phyloP scores from a whole-genome alignment of 2,329 filamentous ascomycete species.

The Fusarium torreyae region DNA sequence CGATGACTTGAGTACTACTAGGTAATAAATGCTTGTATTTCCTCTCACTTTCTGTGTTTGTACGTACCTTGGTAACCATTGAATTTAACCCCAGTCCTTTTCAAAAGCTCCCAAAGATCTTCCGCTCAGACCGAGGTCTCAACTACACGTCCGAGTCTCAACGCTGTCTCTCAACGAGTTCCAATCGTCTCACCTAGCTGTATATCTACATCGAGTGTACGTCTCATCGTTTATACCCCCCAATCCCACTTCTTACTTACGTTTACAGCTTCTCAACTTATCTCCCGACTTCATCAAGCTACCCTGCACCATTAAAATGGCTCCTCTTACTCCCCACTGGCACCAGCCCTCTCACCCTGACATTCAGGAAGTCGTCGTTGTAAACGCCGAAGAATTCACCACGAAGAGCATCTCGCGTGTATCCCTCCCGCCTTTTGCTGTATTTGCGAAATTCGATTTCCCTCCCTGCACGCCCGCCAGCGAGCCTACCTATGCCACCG shows the following conservation, averaged over 20 bases:
- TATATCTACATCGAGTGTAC: constrained; percentile 1
- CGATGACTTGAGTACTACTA: constrained; percentile 30
- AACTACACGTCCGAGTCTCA: constrained; percentile 4
- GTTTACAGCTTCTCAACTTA: not conserved
- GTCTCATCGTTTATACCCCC: not conserved
- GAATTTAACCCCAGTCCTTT: constrained; percentile 2
- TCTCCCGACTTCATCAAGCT: constrained; percentile 16
- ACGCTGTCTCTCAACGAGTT: constrained; percentile 1
- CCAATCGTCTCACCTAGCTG: not conserved
- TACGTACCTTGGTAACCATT: constrained; percentile 13
- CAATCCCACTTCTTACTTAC: not conserved
- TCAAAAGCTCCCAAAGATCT: constrained; percentile 21
- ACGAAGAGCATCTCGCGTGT: constrained; percentile 73
- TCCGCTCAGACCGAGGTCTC: constrained; percentile 37
- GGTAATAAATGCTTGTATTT: constrained; percentile 33
- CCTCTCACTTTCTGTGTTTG: constrained; percentile 9
- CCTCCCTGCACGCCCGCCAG: constrained; percentile 72
- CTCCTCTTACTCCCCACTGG: constrained; percentile 72
- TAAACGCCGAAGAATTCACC: constrained; percentile 68
- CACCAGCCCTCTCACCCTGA: constrained; percentile 72
- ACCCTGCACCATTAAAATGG: constrained; percentile 57
- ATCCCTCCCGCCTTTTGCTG: constrained; percentile 71
- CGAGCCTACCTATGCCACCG: constrained; percentile 74
- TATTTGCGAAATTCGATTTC: constrained; percentile 77
- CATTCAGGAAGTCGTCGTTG: constrained; percentile 68